A percentile compares a stretch with the other conserved stretches of the same genome.
phyloP scores from a whole-genome alignment of 2,329 filamentous ascomycete genomes.

The Lecanicillium sp. region DNA sequence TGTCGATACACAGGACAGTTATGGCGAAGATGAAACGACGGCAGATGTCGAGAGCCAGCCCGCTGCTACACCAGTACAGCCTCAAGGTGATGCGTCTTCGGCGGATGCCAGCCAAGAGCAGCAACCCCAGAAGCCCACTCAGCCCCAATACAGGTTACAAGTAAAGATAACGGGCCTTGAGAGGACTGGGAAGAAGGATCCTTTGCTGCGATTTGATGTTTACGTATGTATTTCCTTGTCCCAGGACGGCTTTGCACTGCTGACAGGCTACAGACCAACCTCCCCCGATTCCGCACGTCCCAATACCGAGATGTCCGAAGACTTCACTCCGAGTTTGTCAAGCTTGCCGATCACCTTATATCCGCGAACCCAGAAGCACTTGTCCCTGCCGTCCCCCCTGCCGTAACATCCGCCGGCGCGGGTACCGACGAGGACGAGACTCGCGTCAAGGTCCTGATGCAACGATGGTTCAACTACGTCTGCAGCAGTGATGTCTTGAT shows the following conservation, averaged over 20 bases:
- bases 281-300: conserved; percentile 95
- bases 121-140: conserved; percentile 49
- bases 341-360: conserved; percentile 91
- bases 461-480: conserved; percentile 91
- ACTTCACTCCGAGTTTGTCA: conserved; percentile 90
- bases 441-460: conserved; percentile 80
- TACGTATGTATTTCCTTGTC: conserved; percentile 55
- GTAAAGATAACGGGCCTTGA: conserved; percentile 93
- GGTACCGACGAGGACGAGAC: conserved; percentile 94
- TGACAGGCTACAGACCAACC: conserved; percentile 66
- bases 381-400: conserved; percentile 88
- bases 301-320: conserved; percentile 97
- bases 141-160: conserved; percentile 76
- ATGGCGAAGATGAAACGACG: background rate
- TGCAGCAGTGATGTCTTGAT: conserved; percentile 89
- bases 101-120: conserved; percentile 25
- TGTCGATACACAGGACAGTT: conserved; percentile 19
- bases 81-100: conserved; percentile 14
- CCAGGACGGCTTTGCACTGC: conserved; percentile 1
- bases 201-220: conserved; percentile 89
- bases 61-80: conserved; percentile 20
- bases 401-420: conserved; percentile 87
- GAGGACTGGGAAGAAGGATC: conserved; percentile 89
- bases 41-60: conserved; percentile 11
- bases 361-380: conserved; percentile 96